phyloP scores from a whole-genome alignment of 2,329 filamentous ascomycete genomes.

The Alternaria viburni region DNA sequence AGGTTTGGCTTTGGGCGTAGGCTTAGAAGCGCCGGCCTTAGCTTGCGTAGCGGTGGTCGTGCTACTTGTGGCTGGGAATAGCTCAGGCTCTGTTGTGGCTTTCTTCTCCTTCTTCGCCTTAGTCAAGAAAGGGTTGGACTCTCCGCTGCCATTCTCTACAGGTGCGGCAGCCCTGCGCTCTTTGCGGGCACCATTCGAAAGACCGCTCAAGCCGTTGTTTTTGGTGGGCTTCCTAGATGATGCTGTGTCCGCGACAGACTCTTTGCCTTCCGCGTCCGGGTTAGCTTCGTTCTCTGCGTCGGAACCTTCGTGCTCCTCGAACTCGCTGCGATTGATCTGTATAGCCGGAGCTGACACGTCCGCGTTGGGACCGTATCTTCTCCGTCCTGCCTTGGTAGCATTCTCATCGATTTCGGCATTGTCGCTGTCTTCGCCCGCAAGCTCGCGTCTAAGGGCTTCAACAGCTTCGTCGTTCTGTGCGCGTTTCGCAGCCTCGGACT shows the following conservation, averaged over 20 bases:
- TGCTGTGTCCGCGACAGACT: conserved; percentile 18
- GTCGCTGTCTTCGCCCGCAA: conserved; percentile 66
- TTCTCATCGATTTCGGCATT: conserved; percentile 59
- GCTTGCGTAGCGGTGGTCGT: conserved; percentile 8
- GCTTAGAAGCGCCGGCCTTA: conserved; percentile 19
- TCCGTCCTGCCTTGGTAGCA: conserved; percentile 69
- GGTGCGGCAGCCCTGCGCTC: conserved; percentile 4
- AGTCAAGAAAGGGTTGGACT: conserved; percentile 43
- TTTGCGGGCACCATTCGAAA: conserved; percentile 21
- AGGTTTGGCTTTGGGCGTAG: conserved; percentile 21
- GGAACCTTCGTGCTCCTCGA: conserved; percentile 65
- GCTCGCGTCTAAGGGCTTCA: conserved; percentile 66
- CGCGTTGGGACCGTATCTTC: conserved; percentile 66
- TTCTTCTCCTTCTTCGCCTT: conserved; percentile 40
- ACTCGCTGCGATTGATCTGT: conserved; percentile 56
- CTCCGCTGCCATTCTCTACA: conserved; percentile 11
- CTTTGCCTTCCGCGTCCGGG: conserved; percentile 30
- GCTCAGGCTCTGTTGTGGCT: conserved; percentile 16
- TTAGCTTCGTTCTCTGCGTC: conserved; percentile 48
- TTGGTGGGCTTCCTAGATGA: conserved; percentile 12
- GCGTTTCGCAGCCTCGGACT: conserved; percentile 78
- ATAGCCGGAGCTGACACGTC: conserved; percentile 42
- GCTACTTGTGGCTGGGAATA: conserved; percentile 12
- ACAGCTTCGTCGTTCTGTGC: conserved; percentile 78
- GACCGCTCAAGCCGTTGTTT: conserved; percentile 16